phyloP scores from a whole-genome alignment of 2,329 filamentous ascomycete genomes.

The Talaromyces verruculosus region DNA sequence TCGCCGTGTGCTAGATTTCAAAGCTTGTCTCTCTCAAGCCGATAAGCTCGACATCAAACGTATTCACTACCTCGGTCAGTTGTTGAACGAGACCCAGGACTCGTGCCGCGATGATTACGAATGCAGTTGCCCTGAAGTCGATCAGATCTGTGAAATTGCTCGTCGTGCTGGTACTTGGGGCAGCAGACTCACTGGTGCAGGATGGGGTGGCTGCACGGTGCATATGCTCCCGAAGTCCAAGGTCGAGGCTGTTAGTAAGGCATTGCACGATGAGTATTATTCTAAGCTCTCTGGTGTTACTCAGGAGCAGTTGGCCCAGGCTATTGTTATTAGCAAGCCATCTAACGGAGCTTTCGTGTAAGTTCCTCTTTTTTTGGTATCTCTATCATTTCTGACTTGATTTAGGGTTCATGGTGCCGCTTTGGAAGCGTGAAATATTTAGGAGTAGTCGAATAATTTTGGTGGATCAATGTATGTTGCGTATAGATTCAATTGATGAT shows the following conservation, averaged over 20 bases:
- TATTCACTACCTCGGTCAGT: slow-evolving; percentile 69
- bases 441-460: background rate
- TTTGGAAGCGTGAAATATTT: slow-evolving; percentile 12
- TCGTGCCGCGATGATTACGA: slow-evolving; percentile 87
- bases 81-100: slow-evolving; percentile 87
- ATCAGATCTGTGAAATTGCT: slow-evolving; percentile 80
- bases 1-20: slow-evolving; percentile 79
- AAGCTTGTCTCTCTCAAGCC: slow-evolving; percentile 63
- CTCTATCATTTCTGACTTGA: background rate
- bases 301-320: slow-evolving; percentile 71
- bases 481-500: slow-evolving; percentile 8
- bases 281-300: slow-evolving; percentile 64
- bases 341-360: slow-evolving; percentile 48
- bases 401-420: slow-evolving; percentile 21
- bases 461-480: background rate
- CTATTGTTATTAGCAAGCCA: slow-evolving; percentile 86
- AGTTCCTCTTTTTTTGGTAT: slow-evolving; percentile 21
- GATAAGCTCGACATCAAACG: slow-evolving; percentile 64
- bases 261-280: slow-evolving; percentile 82
- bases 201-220: slow-evolving; percentile 95
- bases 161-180: slow-evolving; percentile 77
- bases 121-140: slow-evolving; percentile 90
- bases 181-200: slow-evolving; percentile 83
- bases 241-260: slow-evolving; percentile 72
- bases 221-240: slow-evolving; percentile 85